Base-by-base conservation (phyloP, 2,329 filamentous ascomycete genomes). In the Alternaria ethzedia region DNA sequence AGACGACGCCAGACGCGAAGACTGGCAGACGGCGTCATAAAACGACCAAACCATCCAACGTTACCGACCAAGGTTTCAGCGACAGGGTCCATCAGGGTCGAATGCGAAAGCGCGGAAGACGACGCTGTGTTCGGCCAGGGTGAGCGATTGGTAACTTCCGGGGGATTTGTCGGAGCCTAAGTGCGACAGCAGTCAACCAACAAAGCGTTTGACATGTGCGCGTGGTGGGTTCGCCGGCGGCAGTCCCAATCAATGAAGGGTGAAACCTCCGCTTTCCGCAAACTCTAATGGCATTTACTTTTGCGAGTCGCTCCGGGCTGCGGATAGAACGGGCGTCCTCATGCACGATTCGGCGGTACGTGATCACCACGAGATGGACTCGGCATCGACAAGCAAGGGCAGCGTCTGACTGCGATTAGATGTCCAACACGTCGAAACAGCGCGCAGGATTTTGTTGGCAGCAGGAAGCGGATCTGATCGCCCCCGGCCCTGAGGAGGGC, bases 161-260 rank as follows among this genome's bases (percentile, higher is more conserved):
- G 46, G 49, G 47, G 30, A 57, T 54, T 47, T 57, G 26, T 54
- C 54, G 15, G 51, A 28, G 57, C 20, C 45, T 26, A 41, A 55
- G 51, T 54, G 58, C 30, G 30, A 44, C 47, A n/a, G 21, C n/a
- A 7, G 11, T 21, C 49, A 46, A 59, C 43, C 44, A 51, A 51
- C 61, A 49, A 32, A 52, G 50, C 45, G 59, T 58, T 61, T 63
- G 63, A 65, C 59, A 63, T 62, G 59, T 57, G 59, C 57, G 52
- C 45, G 57, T 56, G 52, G 58, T 52, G 52, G 52, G 54, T 30
- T 57, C 6, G 62, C 45, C 45, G 28, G 47, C 23, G 9, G 9
- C 36, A 41, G 36, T 45, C 54, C 54, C 50, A 58, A 54, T 49
- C 59, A 46, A 54, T 55, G 15, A 57, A 60, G 44, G 20, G 49